Evolutionary conservation across 495 filamentous ascomycete species (phyloP).

Genomic region (Evansstolkia leycettana): DNA sequence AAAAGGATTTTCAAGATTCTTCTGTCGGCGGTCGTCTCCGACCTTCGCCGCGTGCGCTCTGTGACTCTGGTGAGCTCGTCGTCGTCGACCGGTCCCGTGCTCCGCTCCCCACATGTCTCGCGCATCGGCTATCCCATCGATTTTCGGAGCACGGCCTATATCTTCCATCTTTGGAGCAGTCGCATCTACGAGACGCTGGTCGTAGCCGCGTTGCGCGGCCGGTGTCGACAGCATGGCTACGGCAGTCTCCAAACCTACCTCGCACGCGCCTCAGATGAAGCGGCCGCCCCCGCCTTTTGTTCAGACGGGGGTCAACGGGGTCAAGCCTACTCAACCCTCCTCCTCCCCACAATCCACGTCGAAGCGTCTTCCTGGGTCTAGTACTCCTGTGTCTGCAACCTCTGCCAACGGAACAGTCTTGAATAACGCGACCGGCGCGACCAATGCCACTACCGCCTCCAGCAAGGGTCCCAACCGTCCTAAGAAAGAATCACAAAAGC

Average conservation of each 20-base stretch:
- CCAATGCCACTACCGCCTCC: constrained; percentile 16
- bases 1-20: neutral
- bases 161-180: constrained; percentile 16
- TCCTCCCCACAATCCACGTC: constrained; percentile 54
- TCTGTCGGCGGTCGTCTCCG: constrained; percentile 9
- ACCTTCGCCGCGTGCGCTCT: constrained; percentile 11
- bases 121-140: constrained; percentile 34
- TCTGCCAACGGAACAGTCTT: constrained; percentile 9
- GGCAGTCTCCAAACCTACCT: constrained; percentile 41
- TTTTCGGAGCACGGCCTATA: constrained; percentile 24
- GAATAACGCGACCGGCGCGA: constrained; percentile 32
- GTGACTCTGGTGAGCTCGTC: constrained; percentile 19
- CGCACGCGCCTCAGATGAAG: constrained; percentile 57
- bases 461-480: constrained; percentile 38
- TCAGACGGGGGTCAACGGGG: constrained; percentile 51
- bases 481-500: constrained; percentile 39
- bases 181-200: constrained; percentile 11
- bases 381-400: constrained; percentile 22
- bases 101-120: constrained; percentile 41
- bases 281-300: constrained; percentile 57
- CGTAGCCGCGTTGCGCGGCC: constrained; percentile 10
- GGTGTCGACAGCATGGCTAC: constrained; percentile 33
- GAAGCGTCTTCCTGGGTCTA: constrained; percentile 43
- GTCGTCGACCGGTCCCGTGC: constrained; percentile 20
- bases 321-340: constrained; percentile 48